phyloP scores from a whole-genome alignment of 441 rosid species.

The Geranium incanum region DNA sequence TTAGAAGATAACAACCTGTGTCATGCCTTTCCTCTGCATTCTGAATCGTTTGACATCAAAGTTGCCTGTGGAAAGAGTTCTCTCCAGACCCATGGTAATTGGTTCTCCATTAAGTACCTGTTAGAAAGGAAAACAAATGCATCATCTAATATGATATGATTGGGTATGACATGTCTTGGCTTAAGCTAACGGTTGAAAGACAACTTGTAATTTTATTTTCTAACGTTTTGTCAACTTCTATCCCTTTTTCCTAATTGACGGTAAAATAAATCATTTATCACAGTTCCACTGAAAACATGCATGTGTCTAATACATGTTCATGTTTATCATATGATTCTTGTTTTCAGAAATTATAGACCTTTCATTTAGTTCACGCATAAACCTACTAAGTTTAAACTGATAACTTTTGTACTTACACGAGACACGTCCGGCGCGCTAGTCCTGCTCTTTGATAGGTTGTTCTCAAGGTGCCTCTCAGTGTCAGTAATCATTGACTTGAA shows the following conservation, averaged over 20 bases:
- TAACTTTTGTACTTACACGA: constrained; percentile 34
- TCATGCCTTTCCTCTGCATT: constrained; percentile 96
- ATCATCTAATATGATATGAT: neutral
- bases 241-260: no score
- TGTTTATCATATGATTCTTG: neutral
- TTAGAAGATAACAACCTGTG: constrained; percentile 51
- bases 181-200: no score
- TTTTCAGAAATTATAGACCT: neutral
- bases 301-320: no score
- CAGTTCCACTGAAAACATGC: no score
- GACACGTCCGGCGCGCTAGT: constrained; percentile 54
- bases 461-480: constrained; percentile 43
- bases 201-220: no score
- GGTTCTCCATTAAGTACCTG: constrained; percentile 41
- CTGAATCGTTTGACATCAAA: constrained; percentile 86
- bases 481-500: constrained; percentile 75
- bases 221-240: no score
- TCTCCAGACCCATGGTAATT: constrained; percentile 62
- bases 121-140: neutral
- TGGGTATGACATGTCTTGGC: neutral
- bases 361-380: neutral
- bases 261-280: no score
- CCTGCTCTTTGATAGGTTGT: constrained; percentile 32
- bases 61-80: constrained; percentile 93
- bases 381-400: neutral